Percentiles rank a stretch among this genome's conserved stretches.
phyloP scores from a whole-genome alignment of 768 basidiomycete genomes.

The Pseudohyphozyma bogoriensis region DNA sequence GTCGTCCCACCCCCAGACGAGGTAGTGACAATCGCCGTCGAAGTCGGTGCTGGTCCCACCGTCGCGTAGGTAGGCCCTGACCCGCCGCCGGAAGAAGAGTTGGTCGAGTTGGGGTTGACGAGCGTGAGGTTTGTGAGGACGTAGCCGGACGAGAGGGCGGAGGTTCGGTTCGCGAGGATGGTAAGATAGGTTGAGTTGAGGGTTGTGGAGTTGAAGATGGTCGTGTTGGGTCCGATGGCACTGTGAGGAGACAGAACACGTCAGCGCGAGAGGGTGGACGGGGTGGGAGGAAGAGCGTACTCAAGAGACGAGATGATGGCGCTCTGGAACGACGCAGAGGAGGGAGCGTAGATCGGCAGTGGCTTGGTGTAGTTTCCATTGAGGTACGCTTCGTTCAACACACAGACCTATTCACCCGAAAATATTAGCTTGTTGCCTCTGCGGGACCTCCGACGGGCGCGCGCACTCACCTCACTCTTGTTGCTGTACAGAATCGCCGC shows the following conservation, averaged over 20 bases:
- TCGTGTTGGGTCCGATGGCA: no score
- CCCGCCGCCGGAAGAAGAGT: no score
- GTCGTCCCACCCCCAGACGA: no score
- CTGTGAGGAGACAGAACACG: no score
- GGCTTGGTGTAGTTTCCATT: neutral
- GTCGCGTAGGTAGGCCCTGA: no score
- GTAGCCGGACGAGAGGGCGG: neutral
- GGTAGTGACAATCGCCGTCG: no score
- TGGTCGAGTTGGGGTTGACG: neutral
- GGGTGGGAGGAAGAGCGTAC: no score
- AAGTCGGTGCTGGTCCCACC: no score
- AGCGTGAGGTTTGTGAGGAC: neutral
- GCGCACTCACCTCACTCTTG: neutral
- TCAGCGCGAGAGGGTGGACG: no score
- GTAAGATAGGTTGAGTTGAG: conserved; percentile 1
- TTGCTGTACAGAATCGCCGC: neutral
- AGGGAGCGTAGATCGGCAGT: conserved; percentile 18
- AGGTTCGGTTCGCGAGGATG: neutral
- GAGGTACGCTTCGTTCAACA: neutral
- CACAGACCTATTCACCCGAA: neutral
- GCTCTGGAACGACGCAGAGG: no score
- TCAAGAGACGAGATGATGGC: no score
- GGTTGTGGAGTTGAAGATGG: conserved; percentile 19
- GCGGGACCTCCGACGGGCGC: neutral
- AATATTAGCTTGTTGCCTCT: no score